Base-by-base conservation (phyloP, 1,284 basidiomycete species). In the Sanghuangporus weigelae region DNA sequence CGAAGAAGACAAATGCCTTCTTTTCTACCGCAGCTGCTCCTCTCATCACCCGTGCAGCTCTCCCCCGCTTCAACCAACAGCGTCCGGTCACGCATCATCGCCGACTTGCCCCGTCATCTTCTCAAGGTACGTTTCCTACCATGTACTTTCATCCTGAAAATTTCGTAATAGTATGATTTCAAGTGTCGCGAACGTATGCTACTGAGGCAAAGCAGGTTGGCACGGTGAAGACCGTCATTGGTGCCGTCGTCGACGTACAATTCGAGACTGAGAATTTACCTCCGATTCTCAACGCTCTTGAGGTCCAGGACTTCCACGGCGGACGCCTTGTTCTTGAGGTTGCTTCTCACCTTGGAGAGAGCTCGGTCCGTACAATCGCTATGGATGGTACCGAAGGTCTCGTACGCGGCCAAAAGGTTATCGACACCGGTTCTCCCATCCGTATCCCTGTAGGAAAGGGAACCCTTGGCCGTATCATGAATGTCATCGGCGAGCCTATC, bases 371-470 rank as follows among this genome's bases (percentile, higher is more conserved):
- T 73, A 94, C 92, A 77, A 95, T 96, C 86, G 93, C 93, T 71
- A 96, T 96, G 93, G 96, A 98, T 78, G 96, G 96, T 89, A 99
- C 96, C 67, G 96, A 98, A 80, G 96, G 96, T 94, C 93, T 99
- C 74, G 95, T 99, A 71, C 95, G 96, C 82, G 96, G 96, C 62
- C 93, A 96, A 79, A 95, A 90, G 82, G 96, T 98, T 74, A 75
- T 96, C 73, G 96, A 98, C 81, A 97, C 96, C 55, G 96, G 96
- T 77, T 82, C 90, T 64, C 96, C 96, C 77, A 98, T 99, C 80
- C 86, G 85, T 79, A 94, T 99, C 70, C 96, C 96, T 72, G 96
- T 99, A 75, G 96, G 96, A 68, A 87, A 86, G 68, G 93, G 85
- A 68, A 95, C 93, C 60, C 89, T 98, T 67, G 96, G 96, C 67